Evolutionary conservation across 257 asterid genomes (phyloP).

Genomic region (Galeopsis tetrahit): DNA sequence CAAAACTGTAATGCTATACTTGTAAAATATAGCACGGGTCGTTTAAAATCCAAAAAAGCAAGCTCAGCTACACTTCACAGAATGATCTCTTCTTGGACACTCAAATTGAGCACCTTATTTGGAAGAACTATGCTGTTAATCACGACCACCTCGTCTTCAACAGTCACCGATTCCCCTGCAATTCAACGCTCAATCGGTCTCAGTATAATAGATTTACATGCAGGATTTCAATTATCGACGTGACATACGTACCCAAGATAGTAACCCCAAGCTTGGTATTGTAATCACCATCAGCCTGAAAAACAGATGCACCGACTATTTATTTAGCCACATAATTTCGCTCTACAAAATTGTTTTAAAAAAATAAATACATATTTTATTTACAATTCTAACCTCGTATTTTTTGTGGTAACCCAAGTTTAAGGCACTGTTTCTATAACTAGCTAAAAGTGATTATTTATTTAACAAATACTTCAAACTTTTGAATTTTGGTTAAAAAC

Average conservation of each 20-base stretch:
- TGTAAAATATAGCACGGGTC: not conserved
- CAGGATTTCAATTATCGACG: not conserved
- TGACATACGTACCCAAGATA: constrained; percentile 65
- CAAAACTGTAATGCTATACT: not conserved
- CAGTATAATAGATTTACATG: not conserved
- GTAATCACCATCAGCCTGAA: constrained; percentile 81
- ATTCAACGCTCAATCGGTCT: constrained; percentile 11
- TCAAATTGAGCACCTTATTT: constrained; percentile 69
- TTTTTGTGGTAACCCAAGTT: too few species aligned
- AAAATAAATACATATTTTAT: too few species aligned
- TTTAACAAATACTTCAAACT: not conserved
- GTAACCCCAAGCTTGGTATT: constrained; percentile 74
- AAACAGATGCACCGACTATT: not conserved
- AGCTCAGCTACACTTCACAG: constrained; percentile 42
- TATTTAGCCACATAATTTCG: constrained; percentile 16
- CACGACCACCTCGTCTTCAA: constrained; percentile 81
- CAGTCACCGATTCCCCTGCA: constrained; percentile 82
- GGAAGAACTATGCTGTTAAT: constrained; percentile 86
- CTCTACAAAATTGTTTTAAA: not conserved
- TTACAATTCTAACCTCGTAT: not conserved
- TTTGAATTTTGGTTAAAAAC: not conserved
- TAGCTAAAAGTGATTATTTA: not conserved
- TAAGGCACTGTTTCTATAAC: not conserved
- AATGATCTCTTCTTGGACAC: constrained; percentile 84
- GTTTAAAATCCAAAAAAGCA: not conserved